phyloP scores from a whole-genome alignment of 2,329 filamentous ascomycete species.

The Septoria petroselini region DNA sequence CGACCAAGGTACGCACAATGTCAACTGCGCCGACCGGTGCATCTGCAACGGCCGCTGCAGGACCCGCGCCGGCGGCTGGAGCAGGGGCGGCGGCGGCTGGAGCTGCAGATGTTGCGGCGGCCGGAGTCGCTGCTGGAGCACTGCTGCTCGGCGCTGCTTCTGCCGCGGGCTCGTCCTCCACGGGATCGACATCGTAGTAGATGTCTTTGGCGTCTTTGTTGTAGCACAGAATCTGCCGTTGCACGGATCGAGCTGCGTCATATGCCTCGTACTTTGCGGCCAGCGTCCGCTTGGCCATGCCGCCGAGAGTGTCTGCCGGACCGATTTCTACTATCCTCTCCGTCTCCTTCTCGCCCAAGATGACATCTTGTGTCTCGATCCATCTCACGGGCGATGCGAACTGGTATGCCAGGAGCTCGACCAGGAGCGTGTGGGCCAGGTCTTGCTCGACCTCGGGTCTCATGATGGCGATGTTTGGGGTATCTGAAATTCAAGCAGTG shows the following conservation, averaged over 20 bases:
- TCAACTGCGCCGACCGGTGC: constrained; percentile 84
- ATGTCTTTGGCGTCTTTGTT: constrained; percentile 99
- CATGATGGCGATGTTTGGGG: constrained; percentile 54
- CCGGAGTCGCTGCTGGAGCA: constrained; percentile 47
- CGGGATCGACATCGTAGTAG: constrained; percentile 95
- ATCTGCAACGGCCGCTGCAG: constrained; percentile 82
- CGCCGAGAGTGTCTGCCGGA: constrained; percentile 91
- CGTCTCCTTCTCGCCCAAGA: constrained; percentile 90
- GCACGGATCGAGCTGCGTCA: constrained; percentile 92
- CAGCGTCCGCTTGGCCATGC: constrained; percentile 94
- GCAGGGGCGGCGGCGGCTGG: constrained; percentile 54
- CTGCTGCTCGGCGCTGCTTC: constrained; percentile 54
- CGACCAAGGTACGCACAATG: constrained; percentile 82
- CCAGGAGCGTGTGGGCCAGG: constrained; percentile 94
- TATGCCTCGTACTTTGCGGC: constrained; percentile 98
- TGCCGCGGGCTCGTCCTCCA: constrained; percentile 73
- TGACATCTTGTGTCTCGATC: constrained; percentile 99
- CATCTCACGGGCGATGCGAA: constrained; percentile 98
- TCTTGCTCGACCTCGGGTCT: constrained; percentile 99
- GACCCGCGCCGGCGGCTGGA: constrained; percentile 69
- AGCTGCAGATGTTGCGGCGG: constrained; percentile 49
- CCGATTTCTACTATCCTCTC: constrained; percentile 98
- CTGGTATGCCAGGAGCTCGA: constrained; percentile 98
- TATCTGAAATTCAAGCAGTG: constrained; percentile 18
- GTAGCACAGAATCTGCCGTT: constrained; percentile 97